Evolutionary conservation across 1,139 yeast genomes (phyloP), one percentile per base, ranked within the genome.

Genomic region (Scheffersomyces segobiensis): DNA sequence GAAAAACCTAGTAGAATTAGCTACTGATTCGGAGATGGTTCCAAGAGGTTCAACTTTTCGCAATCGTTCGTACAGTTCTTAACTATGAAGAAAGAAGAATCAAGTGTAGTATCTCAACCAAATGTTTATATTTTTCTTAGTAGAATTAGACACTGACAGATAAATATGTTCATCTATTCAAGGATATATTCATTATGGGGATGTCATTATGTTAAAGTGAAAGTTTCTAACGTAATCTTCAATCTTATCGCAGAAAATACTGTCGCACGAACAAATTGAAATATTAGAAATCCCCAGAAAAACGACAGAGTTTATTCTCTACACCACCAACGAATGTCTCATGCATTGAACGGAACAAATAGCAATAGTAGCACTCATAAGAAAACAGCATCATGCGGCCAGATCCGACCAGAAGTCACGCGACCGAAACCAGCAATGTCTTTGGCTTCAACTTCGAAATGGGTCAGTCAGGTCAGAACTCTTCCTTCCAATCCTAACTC

Each of bases 401-500:
- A 51, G 21, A 14, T 6, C 50, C 21, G 24, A 22, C 17, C 17
- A 20, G 20, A 22, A 49, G 50, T 20, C 19, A 49, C 50, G 17
- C 42, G 42, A 32, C 42, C 42, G 17, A 32, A 32, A 14, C 42
- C 42, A 12, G 17, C 42, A 32, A 32, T 17, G 42, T 32, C 42
- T 7, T 32, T 32, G 42, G 46, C 24, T 48, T 42, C 55, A 12
- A 48, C 65, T 26, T 55, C 62, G 24, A 73, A 71, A 56, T 78
- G 82, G 80, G 66, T 77, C 32, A 69, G 70, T 50, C 65, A 72
- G 17, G 63, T 79, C 20, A 65, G 84, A 17, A 79, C 78, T 0
- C 71, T 80, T 26, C 82, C 84, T 1, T 76, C 82, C 6, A 69
- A 71, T 55, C 77, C 82, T 5, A 63, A 67, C 12, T 67, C 73